A percentile compares a stretch with the other conserved stretches of the same genome.
These are phyloP conservation scores for Tylopilus sp. DNA, from an alignment of 768 basidiomycete genomes.

Conservation along the genomic window DNA sequence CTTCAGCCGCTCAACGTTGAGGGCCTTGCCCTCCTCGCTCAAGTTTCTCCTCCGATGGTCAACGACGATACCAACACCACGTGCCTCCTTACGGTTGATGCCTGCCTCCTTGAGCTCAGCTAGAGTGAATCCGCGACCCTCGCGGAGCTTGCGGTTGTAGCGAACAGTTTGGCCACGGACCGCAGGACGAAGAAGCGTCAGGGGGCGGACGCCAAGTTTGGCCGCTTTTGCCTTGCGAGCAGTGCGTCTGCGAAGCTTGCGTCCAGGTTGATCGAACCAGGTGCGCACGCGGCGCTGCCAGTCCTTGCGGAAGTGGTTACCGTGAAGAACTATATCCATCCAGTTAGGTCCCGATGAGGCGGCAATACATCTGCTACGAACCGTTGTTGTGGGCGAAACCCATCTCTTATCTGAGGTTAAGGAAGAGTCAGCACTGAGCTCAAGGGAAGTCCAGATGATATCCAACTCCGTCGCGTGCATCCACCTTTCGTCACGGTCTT, in stretches of 20 bases:
- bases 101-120: constrained; percentile 96
- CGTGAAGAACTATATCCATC: constrained; percentile 66
- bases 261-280: constrained; percentile 99
- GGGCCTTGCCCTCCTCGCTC: constrained; percentile 92
- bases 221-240: constrained; percentile 92
- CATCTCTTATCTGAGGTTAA: constrained; percentile 30
- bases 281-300: constrained; percentile 96
- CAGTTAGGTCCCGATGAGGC: constrained; percentile 11
- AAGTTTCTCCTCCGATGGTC: constrained; percentile 96
- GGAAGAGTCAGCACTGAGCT: constrained; percentile 11
- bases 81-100: constrained; percentile 89
- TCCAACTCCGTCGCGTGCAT: constrained; percentile 19
- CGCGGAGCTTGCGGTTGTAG: constrained; percentile 97
- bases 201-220: constrained; percentile 86
- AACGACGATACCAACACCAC: constrained; percentile 89
- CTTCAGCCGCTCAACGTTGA: constrained; percentile 93
- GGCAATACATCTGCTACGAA: constrained; percentile 28
- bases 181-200: constrained; percentile 90
- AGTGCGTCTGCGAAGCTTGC: constrained; percentile 91
- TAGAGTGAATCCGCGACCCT: constrained; percentile 95
- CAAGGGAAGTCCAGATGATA: constrained; percentile 8
- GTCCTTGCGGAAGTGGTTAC: constrained; percentile 97
- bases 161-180: constrained; percentile 95
- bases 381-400: constrained; percentile 38
- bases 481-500: constrained; percentile 16